Evolutionary conservation across 805 yeast genomes (phyloP).

Genomic region (Saccharomyces kudriavzevii): DNA sequence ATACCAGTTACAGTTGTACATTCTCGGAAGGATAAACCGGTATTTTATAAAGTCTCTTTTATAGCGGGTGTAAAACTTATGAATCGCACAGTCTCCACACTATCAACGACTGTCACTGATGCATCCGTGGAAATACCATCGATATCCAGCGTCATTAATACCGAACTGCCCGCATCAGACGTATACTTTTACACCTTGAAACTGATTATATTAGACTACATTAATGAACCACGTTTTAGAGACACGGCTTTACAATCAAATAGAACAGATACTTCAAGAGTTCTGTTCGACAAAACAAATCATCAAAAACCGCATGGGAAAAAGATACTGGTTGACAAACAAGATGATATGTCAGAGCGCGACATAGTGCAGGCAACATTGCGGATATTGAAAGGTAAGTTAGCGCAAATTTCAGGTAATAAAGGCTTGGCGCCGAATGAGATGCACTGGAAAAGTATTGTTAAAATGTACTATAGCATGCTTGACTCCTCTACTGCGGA

Average conservation of each 20-base stretch:
- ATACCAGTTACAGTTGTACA: background rate
- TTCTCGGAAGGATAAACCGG: background rate
- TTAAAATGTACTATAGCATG: conserved; percentile 56
- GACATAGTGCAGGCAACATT: conserved; percentile 25
- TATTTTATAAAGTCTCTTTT: background rate
- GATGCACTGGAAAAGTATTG: conserved; percentile 46
- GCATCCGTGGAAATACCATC: conserved; percentile 4
- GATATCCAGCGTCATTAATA: background rate
- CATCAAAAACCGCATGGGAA: background rate
- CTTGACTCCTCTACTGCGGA: conserved; percentile 4
- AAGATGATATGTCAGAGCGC: background rate
- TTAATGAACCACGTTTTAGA: conserved; percentile 56
- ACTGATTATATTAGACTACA: conserved; percentile 49
- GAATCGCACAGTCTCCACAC: conserved; percentile 9
- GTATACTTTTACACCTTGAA: conserved; percentile 46
- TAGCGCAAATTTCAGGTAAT: conserved; percentile 1
- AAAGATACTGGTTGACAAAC: background rate
- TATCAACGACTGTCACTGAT: conserved; percentile 8
- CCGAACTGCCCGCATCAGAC: conserved; percentile 3
- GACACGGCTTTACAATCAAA: conserved; percentile 6
- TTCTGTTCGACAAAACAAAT: background rate
- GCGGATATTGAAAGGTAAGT: conserved; percentile 37
- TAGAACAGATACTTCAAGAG: background rate
- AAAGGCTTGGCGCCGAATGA: conserved; percentile 23
- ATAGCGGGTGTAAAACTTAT: conserved; percentile 1